Evolutionary conservation across 2,329 filamentous ascomycete species (phyloP), one percentile per base, ranked within the genome.

Genomic region (Ilyonectria destructans): DNA sequence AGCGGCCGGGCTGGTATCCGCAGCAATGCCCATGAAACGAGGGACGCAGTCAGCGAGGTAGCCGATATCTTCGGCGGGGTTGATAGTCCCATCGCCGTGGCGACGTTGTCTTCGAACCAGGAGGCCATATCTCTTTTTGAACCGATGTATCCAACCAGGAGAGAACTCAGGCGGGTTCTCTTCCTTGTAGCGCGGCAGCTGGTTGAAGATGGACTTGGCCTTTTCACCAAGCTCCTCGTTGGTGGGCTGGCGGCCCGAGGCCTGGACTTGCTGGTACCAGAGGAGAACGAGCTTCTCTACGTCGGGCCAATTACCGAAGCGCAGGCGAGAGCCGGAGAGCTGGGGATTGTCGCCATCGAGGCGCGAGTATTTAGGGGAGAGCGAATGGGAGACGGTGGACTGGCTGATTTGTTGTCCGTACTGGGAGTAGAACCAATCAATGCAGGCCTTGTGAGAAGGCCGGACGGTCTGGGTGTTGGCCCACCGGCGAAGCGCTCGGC

Each of bases 261-360:
- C 81, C 55, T 85, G 82, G 61, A 85, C 83, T 70, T 86, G 83
- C 73, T 87, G 85, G 75, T 88, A 87, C 86, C 86, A 88, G 7
- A 86, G 80, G 67, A 88, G 80, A 21, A 88, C 86, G 9, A 88
- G 83, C 80, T 87, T 88, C 80, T 88, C 86, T 62, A 90, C 88
- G 70, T 90, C 88, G 68, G 88, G 88, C 88, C 88, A 90, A 76
- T 90, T 90, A 70, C 88, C 88, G 66, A 90, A 90, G 70, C 88
- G 87, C 69, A 90, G 82, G 49, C 88, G 87, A 64, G 88, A 90
- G 49, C 88, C 88, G n/a, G 87, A 89, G 68, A 90, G 85, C 77
- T 90, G 88, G 17, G 87, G 87, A 71, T 84, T 82, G 62, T 90
- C 88, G 75, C 85, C 86, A 75, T 90, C 88, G 59, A 90, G 85